Evolutionary conservation across 495 filamentous ascomycete species (phyloP), one percentile per base, ranked within the genome.

Genomic region (Daldinia bambusicola): DNA sequence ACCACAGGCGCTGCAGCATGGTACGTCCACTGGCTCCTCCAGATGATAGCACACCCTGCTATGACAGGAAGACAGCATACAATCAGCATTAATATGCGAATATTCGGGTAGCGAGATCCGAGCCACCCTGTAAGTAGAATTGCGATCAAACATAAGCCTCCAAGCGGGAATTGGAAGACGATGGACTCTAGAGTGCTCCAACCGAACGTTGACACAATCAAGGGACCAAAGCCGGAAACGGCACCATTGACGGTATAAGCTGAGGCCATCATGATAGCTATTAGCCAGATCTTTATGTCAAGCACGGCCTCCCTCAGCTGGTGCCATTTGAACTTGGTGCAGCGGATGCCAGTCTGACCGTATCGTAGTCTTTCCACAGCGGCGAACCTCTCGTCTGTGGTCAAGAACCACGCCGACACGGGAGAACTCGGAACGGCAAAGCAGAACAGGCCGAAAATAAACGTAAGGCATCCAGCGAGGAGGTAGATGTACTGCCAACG

Each of bases 191-290:
- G 80, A 0, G 86, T 85, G 20, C 81, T 80, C 76, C 86, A 93
- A 61, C 91, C 91, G 68, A 93, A 93, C 0, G 90, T 93, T 2
- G 84, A 87, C 2, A 94, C 90, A 64, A 93, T 92, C 4, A 93
- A 77, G 2, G 90, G 90, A 0, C 91, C 90, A 72, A 93, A 93
- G 0, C 90, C 90, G n/a, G 84, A 85, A n/a, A 92, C 88, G 4
- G 89, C 90, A 18, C 91, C 90, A 67, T 93, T 92, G 65, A 93
- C 87, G 0, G 89, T 91, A 70, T 92, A 92, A 63, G 82, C 83
- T 6, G 87, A 84, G 0, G 87, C 80, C 64, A 88, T 90, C 69
- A 91, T 82, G 16, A 86, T 66, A 32, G 87, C 87, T 53, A 91
- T 85, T 12, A 91, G 82, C 77, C 88, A 90, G 6, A 89, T 77